phyloP scores from a whole-genome alignment of 1,284 basidiomycete species.

The Ustilago shanxiensis region DNA sequence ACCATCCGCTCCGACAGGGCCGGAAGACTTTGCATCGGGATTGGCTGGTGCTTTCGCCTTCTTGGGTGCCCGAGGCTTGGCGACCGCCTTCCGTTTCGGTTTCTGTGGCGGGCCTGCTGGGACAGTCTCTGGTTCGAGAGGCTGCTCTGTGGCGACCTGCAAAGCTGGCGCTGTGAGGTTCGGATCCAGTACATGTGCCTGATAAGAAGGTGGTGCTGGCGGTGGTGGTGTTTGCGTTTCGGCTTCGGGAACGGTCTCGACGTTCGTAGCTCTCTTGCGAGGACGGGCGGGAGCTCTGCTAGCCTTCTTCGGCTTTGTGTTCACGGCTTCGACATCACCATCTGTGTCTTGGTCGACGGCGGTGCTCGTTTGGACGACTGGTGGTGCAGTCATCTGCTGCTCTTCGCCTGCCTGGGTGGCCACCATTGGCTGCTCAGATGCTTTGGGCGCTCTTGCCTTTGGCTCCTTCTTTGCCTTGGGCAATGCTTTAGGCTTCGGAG shows the following conservation, averaged over 20 bases:
- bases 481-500: slow-evolving; percentile 11
- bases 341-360: neutral
- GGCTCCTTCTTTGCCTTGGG: slow-evolving; percentile 22
- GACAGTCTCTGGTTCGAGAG: neutral
- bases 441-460: slow-evolving; percentile 13
- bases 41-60: slow-evolving; percentile 16
- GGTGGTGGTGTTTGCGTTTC: neutral
- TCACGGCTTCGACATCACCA: neutral
- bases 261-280: slow-evolving; percentile 13
- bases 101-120: slow-evolving; percentile 4
- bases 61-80: slow-evolving; percentile 17
- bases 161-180: neutral
- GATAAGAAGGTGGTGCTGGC: neutral
- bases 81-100: slow-evolving; percentile 5
- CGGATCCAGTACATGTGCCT: neutral
- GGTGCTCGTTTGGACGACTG: neutral
- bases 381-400: neutral
- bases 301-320: slow-evolving; percentile 1
- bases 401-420: neutral
- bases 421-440: neutral
- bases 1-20: neutral
- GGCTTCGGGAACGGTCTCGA: neutral
- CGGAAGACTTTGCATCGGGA: neutral
- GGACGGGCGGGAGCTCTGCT: slow-evolving; percentile 10
- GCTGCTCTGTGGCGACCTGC: neutral